Conservation (phyloP, 2,329 filamentous ascomycete genomes). For the Alternaria dauci region DNA sequence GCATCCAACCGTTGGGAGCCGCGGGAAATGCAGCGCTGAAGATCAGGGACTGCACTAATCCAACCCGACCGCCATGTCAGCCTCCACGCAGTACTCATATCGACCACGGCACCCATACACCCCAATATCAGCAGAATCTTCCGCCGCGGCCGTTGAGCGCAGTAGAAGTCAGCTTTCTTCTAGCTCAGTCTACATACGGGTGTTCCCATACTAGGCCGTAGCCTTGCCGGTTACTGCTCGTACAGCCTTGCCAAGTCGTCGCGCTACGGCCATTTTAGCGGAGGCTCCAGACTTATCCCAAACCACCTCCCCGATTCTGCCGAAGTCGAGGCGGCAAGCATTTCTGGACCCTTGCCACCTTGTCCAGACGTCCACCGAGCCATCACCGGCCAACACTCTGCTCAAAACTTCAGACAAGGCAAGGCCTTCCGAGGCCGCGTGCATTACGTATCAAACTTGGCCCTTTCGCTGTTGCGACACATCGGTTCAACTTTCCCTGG, state of each 20-base stretch:
- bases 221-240: slow-evolving; percentile 23
- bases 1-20: slow-evolving; percentile 20
- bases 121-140: neutral
- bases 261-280: slow-evolving; percentile 38
- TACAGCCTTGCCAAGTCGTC: slow-evolving; percentile 21
- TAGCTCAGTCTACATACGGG: neutral
- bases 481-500: neutral
- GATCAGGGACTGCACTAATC: slow-evolving; percentile 22
- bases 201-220: slow-evolving; percentile 16
- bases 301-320: slow-evolving; percentile 34
- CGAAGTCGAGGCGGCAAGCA: slow-evolving; percentile 24
- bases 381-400: neutral
- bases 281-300: slow-evolving; percentile 33
- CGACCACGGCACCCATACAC: neutral
- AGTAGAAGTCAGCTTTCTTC: neutral
- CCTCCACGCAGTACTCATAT: neutral
- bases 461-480: neutral
- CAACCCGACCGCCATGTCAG: slow-evolving; percentile 2
- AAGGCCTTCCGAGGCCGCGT: neutral
- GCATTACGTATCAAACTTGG: neutral
- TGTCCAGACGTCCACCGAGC: slow-evolving; percentile 12
- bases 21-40: slow-evolving; percentile 25
- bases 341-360: slow-evolving; percentile 28
- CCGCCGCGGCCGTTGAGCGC: neutral
- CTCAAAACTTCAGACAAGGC: neutral